A percentile compares a stretch with the other conserved stretches of the same genome.
These are phyloP conservation scores for Aureobasidium zeae DNA, from an alignment of 2,329 filamentous ascomycete genomes.

Conservation along the genomic window DNA sequence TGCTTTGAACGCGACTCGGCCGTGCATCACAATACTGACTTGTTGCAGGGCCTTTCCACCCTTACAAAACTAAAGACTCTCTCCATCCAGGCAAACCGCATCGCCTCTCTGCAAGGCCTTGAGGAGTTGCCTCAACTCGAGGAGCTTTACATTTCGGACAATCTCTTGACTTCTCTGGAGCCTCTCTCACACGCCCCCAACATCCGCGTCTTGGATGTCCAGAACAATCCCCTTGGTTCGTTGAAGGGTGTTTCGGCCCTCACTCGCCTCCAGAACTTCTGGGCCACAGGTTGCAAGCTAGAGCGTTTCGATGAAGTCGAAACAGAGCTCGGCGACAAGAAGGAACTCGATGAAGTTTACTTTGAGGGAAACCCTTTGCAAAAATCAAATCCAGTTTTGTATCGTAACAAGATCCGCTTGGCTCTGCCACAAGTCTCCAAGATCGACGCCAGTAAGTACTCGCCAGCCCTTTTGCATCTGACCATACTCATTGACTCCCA, in stretches of 20 bases:
- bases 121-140: conserved; percentile 66
- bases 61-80: conserved; percentile 76
- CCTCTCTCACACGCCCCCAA: conserved; percentile 50
- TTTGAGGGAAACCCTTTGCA: conserved; percentile 94
- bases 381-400: conserved; percentile 66
- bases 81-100: conserved; percentile 90
- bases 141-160: conserved; percentile 94
- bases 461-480: neutral
- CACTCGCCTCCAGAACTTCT: conserved; percentile 72
- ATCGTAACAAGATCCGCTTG: conserved; percentile 86
- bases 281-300: conserved; percentile 85
- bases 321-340: conserved; percentile 66
- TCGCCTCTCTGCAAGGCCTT: conserved; percentile 68
- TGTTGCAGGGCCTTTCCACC: conserved; percentile 51
- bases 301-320: conserved; percentile 75
- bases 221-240: conserved; percentile 72
- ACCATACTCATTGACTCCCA: neutral
- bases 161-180: conserved; percentile 67
- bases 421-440: conserved; percentile 80
- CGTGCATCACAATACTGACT: neutral
- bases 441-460: conserved; percentile 88
- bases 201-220: conserved; percentile 76
- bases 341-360: conserved; percentile 78
- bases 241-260: conserved; percentile 63
- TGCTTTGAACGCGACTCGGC: no score